These are phyloP conservation scores for Fusarium sp. DNA, from an alignment of 2,329 filamentous ascomycete species.

Conservation along the genomic window DNA sequence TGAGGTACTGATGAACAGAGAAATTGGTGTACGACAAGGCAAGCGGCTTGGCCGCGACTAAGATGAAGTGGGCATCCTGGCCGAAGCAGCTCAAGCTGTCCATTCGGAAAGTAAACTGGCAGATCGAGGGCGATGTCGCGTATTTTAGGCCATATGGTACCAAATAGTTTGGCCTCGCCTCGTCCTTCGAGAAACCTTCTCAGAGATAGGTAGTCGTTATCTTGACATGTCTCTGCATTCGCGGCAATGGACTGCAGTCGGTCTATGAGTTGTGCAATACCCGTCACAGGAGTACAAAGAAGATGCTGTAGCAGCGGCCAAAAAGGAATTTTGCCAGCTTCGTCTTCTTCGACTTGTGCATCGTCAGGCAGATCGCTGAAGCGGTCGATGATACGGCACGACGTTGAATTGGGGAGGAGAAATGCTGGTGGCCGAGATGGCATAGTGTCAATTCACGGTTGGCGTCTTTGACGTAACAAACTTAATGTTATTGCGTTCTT, in stretches of 20 bases:
- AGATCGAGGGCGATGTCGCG: constrained; percentile 41
- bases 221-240: constrained; percentile 32
- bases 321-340: constrained; percentile 42
- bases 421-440: constrained; percentile 27
- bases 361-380: constrained; percentile 49
- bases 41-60: constrained; percentile 48
- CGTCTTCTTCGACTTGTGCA: constrained; percentile 40
- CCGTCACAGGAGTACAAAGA: constrained; percentile 28
- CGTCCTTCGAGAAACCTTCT: background rate
- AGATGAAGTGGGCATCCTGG: constrained; percentile 34
- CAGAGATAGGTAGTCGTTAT: constrained; percentile 46
- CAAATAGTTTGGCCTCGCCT: constrained; percentile 12
- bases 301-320: constrained; percentile 49
- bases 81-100: constrained; percentile 36
- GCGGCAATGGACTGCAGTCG: constrained; percentile 50
- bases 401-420: constrained; percentile 39
- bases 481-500: no score
- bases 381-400: constrained; percentile 48
- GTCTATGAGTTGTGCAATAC: constrained; percentile 42
- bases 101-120: constrained; percentile 39
- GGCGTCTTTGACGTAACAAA: no score
- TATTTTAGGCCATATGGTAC: constrained; percentile 47
- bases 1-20: constrained; percentile 47
- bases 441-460: constrained; percentile 14
- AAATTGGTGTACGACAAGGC: constrained; percentile 53